phyloP scores from a whole-genome alignment of 108 stramenopile genomes.

The Nannochloropsis granulata region DNA sequence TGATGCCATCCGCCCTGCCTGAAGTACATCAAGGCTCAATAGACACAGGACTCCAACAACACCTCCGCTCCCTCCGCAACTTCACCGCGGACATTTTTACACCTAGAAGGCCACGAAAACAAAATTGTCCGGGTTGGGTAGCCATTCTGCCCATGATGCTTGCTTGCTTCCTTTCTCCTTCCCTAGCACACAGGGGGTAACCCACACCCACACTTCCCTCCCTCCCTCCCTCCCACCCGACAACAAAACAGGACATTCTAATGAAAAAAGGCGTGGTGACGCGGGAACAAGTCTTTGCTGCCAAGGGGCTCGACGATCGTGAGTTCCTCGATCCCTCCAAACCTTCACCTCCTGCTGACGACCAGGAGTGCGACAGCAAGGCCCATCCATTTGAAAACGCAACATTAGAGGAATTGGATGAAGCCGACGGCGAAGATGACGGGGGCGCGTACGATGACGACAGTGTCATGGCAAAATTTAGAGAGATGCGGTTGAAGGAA shows the following conservation, averaged over 20 bases:
- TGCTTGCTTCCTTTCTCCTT: too few relatives aligned
- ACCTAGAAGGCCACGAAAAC: too few relatives aligned
- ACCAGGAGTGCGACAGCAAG: conserved; percentile 5
- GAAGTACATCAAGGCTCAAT: too few relatives aligned
- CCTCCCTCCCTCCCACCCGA: too few relatives aligned
- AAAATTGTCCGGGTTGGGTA: too few relatives aligned
- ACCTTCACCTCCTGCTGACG: conserved; percentile 1
- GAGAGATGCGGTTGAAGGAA: conserved; percentile 30
- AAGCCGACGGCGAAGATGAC: conserved; percentile 15
- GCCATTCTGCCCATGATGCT: too few relatives aligned
- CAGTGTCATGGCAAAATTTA: neutral
- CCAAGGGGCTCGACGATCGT: conserved; percentile 25
- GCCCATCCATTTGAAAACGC: conserved; percentile 1
- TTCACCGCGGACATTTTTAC: too few relatives aligned
- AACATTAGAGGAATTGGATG: conserved; percentile 9
- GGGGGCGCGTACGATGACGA: conserved; percentile 19
- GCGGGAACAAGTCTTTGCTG: conserved; percentile 7
- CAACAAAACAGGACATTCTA: conserved; percentile 14
- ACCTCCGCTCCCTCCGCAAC: too few relatives aligned
- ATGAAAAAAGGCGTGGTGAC: conserved; percentile 18
- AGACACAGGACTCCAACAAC: too few relatives aligned
- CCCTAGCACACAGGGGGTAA: too few relatives aligned
- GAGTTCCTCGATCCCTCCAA: neutral
- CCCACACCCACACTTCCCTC: too few relatives aligned
- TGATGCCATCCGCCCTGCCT: too few relatives aligned